A percentile compares a stretch with the other conserved stretches of the same genome.
These are phyloP conservation scores for Penicillium ucsense DNA, from an alignment of 495 filamentous ascomycete genomes.

Conservation along the genomic window DNA sequence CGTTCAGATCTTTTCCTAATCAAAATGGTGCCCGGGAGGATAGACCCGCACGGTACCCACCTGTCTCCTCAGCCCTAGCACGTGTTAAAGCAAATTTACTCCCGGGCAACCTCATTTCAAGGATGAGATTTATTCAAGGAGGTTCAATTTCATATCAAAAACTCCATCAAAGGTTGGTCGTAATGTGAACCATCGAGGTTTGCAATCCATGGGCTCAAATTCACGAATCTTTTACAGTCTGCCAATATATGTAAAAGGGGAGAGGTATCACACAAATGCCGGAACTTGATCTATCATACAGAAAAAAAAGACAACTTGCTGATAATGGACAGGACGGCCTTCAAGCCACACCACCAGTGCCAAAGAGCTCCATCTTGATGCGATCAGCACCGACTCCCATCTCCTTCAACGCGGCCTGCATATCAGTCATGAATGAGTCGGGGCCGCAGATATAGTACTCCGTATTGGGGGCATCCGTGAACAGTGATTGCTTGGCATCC, in stretches of 20 bases:
- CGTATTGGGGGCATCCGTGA: conserved; percentile 40
- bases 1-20: too few species aligned
- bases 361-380: conserved; percentile 59
- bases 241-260: conserved; percentile 8
- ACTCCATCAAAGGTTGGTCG: too few species aligned
- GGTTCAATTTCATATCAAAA: too few species aligned
- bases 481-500: conserved; percentile 39
- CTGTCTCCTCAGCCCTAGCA: too few species aligned
- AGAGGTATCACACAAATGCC: conserved; percentile 5
- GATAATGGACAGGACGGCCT: neutral
- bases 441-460: conserved; percentile 67
- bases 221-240: conserved; percentile 17
- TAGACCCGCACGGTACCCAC: too few species aligned
- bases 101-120: too few species aligned
- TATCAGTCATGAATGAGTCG: conserved; percentile 52
- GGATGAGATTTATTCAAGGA: too few species aligned
- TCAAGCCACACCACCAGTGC: conserved; percentile 41
- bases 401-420: conserved; percentile 34
- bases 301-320: neutral
- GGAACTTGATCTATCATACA: neutral
- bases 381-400: conserved; percentile 44
- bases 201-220: too few species aligned
- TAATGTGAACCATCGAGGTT: too few species aligned
- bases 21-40: too few species aligned
- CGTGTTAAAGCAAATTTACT: too few species aligned